Base-by-base conservation (phyloP, 2,329 filamentous ascomycete species). In the Lachnellula arida region DNA sequence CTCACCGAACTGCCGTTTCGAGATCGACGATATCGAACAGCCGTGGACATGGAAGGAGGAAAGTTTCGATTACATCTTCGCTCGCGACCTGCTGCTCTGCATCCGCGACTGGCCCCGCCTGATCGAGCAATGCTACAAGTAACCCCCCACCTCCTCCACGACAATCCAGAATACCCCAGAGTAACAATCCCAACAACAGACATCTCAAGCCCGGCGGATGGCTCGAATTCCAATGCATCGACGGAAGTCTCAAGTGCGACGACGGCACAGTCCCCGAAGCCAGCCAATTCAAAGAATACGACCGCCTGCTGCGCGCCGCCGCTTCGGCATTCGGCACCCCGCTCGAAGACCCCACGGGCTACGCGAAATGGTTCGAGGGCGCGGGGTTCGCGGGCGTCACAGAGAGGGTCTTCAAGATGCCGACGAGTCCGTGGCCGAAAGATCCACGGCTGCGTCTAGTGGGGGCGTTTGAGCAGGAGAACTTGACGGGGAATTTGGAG, bases 1-100 rank as follows among this genome's bases (percentile, higher is more conserved):
- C 5, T 81, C 82, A 1, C 72, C 75, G 32, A 87, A 87, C 61
- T 80, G 83, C 59, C 75, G 78, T 52, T 87, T 87, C 62, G 75
- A 84, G 49, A 77, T 87, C 48, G 84, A 87, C 65, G 84, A 87
- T 63, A 79, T 59, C 14, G 58, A 57, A 17, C 46, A 59, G n/a
- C 28, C 48, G 5, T 65, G 63, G 63, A 60, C 58, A 4, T 65
- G 56, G 39, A 47, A 53, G 15, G 65, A 71, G 2, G 37, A 55
- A 14, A 56, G 48, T 40, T 65, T 60, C 39, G 63, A 65, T 34
- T 62, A 59, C 25, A 60, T 65, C 39, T 61, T 64, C 39, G 56
- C 51, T 5, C 43, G 51, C 25, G 51, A 54, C 15, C 51, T 54
- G 1, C 17, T 54, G 3, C 49, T 54, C 22, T 46, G 23, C 15